Conservation (phyloP, 257 asterid species). For the Anisodus acutangulus region DNA sequence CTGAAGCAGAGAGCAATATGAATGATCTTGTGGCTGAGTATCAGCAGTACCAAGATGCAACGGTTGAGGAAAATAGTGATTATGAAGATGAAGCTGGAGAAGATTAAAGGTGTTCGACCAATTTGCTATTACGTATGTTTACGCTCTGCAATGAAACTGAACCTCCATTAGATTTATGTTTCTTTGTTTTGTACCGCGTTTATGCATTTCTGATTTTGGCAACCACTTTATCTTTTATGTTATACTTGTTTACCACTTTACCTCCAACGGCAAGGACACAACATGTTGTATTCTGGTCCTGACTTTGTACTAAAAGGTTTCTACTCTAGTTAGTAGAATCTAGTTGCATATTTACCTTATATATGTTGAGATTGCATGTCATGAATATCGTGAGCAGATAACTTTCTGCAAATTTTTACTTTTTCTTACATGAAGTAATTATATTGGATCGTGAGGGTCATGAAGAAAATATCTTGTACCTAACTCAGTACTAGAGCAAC, state of each 20-base stretch:
- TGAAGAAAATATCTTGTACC: no score
- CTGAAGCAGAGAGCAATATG: slow-evolving; percentile 32
- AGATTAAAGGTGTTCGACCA: slow-evolving; percentile 25
- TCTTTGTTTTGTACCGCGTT: neutral
- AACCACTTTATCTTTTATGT: neutral
- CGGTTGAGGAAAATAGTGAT: slow-evolving; percentile 17
- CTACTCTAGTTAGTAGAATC: neutral
- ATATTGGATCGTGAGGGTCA: neutral
- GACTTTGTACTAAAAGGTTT: neutral
- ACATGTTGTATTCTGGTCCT: neutral
- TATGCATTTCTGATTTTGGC: neutral
- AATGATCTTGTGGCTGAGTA: slow-evolving; percentile 27
- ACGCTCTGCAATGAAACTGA: neutral
- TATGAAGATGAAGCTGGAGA: slow-evolving; percentile 29
- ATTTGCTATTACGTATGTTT: slow-evolving; percentile 15
- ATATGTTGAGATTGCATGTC: neutral
- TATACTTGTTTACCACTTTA: neutral
- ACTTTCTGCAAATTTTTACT: neutral
- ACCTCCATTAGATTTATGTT: slow-evolving; percentile 12
- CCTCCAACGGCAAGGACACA: no score
- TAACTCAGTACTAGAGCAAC: no score
- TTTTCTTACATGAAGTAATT: neutral
- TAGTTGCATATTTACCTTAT: neutral
- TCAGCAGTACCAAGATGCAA: slow-evolving; percentile 28
- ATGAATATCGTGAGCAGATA: neutral